Percentiles rank a stretch among this genome's conserved stretches.
Evolutionary conservation across 441 rosid genomes (phyloP).

Genomic region (Theobroma grandiflorum): DNA sequence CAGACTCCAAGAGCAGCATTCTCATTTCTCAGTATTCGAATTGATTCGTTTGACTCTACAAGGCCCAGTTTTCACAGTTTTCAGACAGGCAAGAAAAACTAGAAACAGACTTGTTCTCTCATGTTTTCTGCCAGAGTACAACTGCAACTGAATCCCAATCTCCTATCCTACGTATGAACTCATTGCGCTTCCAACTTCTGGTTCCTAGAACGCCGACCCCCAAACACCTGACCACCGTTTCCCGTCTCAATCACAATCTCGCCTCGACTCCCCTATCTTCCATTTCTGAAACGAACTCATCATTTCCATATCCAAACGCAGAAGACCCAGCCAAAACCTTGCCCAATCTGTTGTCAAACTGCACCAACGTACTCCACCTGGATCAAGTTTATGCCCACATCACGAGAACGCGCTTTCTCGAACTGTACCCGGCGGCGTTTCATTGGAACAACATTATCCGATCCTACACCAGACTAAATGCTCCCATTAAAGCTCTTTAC

Average conservation of each 20-base stretch:
- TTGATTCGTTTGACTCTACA: neutral
- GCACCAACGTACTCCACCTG: constrained; percentile 48
- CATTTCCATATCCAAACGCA: constrained; percentile 7
- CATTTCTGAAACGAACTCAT: constrained; percentile 4
- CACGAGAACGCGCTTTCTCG: constrained; percentile 52
- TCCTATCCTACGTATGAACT: constrained; percentile 5
- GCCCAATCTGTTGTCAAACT: constrained; percentile 50
- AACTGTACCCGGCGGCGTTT: constrained; percentile 44
- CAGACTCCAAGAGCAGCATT: neutral
- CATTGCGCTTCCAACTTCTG: constrained; percentile 21
- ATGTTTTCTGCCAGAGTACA: neutral
- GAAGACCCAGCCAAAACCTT: constrained; percentile 47
- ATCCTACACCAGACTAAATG: constrained; percentile 60
- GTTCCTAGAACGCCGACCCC: constrained; percentile 26
- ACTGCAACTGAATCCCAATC: constrained; percentile 8
- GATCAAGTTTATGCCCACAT: constrained; percentile 61
- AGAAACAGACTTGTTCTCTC: neutral
- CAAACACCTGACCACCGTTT: constrained; percentile 18
- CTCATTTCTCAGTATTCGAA: neutral
- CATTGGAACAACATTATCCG: constrained; percentile 79
- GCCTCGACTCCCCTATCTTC: constrained; percentile 18
- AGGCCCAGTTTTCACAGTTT: neutral
- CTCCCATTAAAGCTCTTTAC: constrained; percentile 54
- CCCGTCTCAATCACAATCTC: constrained; percentile 24
- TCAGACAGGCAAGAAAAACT: neutral